These are phyloP conservation scores for Phytophthora multivora DNA, from an alignment of 352 stramenopile genomes.

Conservation along the genomic window DNA sequence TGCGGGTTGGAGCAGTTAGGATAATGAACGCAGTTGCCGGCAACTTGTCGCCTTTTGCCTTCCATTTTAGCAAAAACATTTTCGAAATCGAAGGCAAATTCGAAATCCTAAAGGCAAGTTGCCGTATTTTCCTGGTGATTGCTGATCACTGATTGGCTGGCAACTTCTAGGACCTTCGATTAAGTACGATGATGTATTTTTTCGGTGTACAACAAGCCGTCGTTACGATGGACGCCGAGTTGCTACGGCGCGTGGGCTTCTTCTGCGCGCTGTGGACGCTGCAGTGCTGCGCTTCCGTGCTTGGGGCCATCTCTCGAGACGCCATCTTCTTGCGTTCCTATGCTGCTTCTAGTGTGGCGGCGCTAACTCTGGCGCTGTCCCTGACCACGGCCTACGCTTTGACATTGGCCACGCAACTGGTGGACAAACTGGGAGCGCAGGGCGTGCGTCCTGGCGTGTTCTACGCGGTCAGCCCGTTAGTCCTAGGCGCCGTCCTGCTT, in stretches of 20 bases:
- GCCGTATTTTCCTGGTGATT: too few relatives aligned
- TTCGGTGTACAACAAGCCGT: background rate
- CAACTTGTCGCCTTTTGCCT: background rate
- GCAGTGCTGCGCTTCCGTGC: constrained; percentile 76
- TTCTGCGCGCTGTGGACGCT: constrained; percentile 83
- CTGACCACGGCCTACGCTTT: constrained; percentile 75
- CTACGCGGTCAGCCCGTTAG: constrained; percentile 55
- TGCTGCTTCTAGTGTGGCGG: constrained; percentile 67
- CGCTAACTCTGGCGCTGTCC: constrained; percentile 74
- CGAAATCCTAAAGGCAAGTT: background rate
- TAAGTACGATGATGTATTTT: too few relatives aligned
- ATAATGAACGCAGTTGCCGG: constrained; percentile 3
- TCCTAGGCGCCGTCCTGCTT: constrained; percentile 48
- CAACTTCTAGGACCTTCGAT: too few relatives aligned
- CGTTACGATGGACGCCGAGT: constrained; percentile 20
- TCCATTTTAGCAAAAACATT: too few relatives aligned
- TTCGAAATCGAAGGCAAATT: background rate
- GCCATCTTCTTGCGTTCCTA: constrained; percentile 84
- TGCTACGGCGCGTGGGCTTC: constrained; percentile 74
- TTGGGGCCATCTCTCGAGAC: constrained; percentile 82
- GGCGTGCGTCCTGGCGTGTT: constrained; percentile 40
- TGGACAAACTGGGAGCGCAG: constrained; percentile 36
- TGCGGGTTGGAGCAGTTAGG: background rate
- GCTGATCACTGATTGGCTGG: background rate
- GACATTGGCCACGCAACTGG: constrained; percentile 44